Evolutionary conservation across 768 basidiomycete genomes (phyloP).

Genomic region (Sporobolomyces phaffii): DNA sequence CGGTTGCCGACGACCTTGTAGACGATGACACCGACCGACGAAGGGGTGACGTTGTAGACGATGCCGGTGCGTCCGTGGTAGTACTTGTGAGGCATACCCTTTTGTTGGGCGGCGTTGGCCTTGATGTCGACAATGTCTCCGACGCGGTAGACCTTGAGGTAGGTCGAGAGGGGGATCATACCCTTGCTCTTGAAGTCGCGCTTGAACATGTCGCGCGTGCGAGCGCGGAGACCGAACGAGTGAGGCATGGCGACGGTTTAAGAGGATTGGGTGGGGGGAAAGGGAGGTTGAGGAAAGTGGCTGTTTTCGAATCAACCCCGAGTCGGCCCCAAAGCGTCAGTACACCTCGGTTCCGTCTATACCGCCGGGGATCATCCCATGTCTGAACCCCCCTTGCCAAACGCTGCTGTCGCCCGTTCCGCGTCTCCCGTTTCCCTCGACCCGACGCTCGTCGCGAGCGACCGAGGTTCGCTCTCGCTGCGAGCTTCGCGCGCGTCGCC

Average conservation of each 20-base stretch:
- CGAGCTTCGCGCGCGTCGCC: too few species aligned
- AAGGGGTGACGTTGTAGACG: constrained; percentile 94
- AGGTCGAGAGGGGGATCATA: constrained; percentile 81
- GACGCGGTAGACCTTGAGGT: constrained; percentile 83
- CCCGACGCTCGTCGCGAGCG: too few species aligned
- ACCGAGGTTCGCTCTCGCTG: too few species aligned
- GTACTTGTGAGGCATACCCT: constrained; percentile 99
- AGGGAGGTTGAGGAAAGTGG: not conserved
- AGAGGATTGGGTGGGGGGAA: constrained; percentile 16
- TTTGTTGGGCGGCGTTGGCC: constrained; percentile 97
- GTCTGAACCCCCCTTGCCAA: too few species aligned
- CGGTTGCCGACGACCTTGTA: constrained; percentile 99
- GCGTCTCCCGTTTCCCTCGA: too few species aligned
- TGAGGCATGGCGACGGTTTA: constrained; percentile 70
- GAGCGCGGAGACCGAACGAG: constrained; percentile 99
- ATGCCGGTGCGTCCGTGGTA: constrained; percentile 97
- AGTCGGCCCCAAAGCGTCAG: too few species aligned
- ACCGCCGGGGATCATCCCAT: too few species aligned
- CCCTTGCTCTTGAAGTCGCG: constrained; percentile 97
- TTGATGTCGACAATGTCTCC: constrained; percentile 99
- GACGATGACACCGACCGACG: constrained; percentile 90
- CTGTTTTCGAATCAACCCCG: not conserved
- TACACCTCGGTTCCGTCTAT: too few species aligned
- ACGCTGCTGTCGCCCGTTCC: too few species aligned
- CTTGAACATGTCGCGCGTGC: constrained; percentile 98